Evolutionary conservation across 495 filamentous ascomycete species (phyloP).

Genomic region (Platismatia glauca): DNA sequence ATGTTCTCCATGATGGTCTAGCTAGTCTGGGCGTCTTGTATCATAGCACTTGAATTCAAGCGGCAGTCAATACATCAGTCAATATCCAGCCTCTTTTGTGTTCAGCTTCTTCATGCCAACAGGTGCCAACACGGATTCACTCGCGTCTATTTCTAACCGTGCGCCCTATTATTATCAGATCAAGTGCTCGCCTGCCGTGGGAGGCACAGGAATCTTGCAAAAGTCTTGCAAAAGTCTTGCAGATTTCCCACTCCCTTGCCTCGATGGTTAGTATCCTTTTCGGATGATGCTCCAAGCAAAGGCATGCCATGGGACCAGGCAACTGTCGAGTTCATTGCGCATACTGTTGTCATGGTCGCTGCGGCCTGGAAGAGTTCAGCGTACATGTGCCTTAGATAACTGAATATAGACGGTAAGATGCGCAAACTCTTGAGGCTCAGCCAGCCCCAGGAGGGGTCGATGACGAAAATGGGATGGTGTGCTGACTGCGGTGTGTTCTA

Average conservation of each 20-base stretch:
- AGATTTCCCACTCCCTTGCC: not conserved
- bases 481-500: not conserved
- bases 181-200: not conserved
- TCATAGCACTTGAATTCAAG: conserved; percentile 2
- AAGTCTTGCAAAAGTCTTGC: not conserved
- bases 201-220: not conserved
- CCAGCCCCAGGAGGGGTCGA: no score
- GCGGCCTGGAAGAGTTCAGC: not conserved
- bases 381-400: no score
- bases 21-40: conserved; percentile 7
- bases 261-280: not conserved
- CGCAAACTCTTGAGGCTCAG: not conserved
- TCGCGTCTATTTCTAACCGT: not conserved
- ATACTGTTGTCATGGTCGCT: not conserved
- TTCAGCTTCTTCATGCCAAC: not conserved
- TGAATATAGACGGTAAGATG: not conserved
- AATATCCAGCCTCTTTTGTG: not conserved
- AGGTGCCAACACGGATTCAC: not conserved
- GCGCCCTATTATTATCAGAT: not conserved
- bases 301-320: not conserved
- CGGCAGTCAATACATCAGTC: not conserved
- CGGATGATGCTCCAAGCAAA: not conserved
- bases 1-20: conserved; percentile 3
- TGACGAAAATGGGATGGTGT: not conserved
- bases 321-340: not conserved